phyloP scores from a whole-genome alignment of 176 grass and related monocot species.

The Tillandsia leiboldiana region DNA sequence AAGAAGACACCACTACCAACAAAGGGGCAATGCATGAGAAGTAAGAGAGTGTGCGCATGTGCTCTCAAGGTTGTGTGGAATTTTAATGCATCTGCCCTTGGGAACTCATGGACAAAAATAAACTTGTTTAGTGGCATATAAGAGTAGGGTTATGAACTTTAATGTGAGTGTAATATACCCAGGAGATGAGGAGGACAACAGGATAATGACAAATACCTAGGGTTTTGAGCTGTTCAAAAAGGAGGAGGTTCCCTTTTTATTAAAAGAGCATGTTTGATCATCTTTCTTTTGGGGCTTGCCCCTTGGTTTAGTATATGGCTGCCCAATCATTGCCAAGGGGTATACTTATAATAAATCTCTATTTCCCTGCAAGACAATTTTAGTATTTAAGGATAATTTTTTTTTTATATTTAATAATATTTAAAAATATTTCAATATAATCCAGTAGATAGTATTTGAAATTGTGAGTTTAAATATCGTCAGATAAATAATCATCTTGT shows the following conservation, averaged over 20 bases:
- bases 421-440: no score
- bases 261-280: neutral
- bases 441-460: no score
- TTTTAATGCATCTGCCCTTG: neutral
- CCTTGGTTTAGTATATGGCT: conserved; percentile 16
- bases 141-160: conserved; percentile 12
- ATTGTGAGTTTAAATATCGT: no score
- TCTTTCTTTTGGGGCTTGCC: conserved; percentile 12
- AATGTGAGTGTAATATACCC: conserved; percentile 17
- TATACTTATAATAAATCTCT: conserved; percentile 14
- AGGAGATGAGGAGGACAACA: conserved; percentile 26
- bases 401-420: no score
- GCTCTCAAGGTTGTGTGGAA: conserved; percentile 2
- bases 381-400: no score
- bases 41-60: conserved; percentile 28
- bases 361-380: no score
- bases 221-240: conserved; percentile 29
- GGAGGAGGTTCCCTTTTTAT: conserved; percentile 2
- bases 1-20: conserved; percentile 15
- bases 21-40: conserved; percentile 17
- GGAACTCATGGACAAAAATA: conserved; percentile 5
- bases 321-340: conserved; percentile 30
- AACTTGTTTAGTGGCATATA: conserved; percentile 16
- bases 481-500: no score
- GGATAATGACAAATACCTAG: conserved; percentile 23